A percentile compares a stretch with the other conserved stretches of the same genome.
These are phyloP conservation scores for Gracilariopsis chorda DNA, from an alignment of 23 red algal species.

Conservation along the genomic window DNA sequence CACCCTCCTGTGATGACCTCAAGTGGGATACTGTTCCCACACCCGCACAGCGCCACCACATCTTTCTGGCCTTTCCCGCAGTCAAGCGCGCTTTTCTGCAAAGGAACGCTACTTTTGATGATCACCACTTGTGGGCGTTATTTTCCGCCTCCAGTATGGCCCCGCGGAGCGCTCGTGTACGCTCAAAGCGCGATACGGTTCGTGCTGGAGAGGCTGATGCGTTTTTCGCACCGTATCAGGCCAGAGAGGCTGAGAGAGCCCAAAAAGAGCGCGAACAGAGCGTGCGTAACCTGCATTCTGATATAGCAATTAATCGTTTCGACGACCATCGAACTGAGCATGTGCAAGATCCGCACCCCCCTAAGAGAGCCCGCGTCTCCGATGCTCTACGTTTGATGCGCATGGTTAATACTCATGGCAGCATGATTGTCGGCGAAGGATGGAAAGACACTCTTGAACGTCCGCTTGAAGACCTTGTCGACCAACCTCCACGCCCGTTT, in stretches of 20 bases:
- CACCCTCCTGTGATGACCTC: neutral
- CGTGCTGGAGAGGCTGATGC: constrained; percentile 31
- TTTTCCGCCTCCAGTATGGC: constrained; percentile 6
- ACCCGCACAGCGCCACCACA: constrained; percentile 27
- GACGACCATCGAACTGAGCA: constrained; percentile 50
- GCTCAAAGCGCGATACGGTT: neutral
- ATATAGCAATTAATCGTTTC: constrained; percentile 12
- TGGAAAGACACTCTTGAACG: constrained; percentile 22
- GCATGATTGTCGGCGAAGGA: constrained; percentile 19
- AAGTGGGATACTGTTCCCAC: constrained; percentile 25
- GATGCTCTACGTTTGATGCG: constrained; percentile 2
- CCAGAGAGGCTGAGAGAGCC: constrained; percentile 5
- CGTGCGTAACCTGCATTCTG: neutral
- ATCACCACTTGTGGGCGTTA: constrained; percentile 28
- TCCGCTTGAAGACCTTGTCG: constrained; percentile 31
- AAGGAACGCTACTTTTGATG: neutral
- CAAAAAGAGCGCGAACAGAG: constrained; percentile 5
- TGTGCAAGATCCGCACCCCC: neutral
- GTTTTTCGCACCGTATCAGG: constrained; percentile 39
- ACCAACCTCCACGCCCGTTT: neutral
- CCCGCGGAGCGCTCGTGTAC: neutral
- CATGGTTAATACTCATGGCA: constrained; percentile 20
- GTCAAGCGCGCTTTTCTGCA: constrained; percentile 6
- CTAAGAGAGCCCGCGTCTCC: constrained; percentile 12
- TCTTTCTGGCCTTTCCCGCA: constrained; percentile 29